Percentiles rank a stretch among this genome's conserved stretches.
Conservation (phyloP, 208 protist genomes). For the Tritrichomonas musculus region DNA sequence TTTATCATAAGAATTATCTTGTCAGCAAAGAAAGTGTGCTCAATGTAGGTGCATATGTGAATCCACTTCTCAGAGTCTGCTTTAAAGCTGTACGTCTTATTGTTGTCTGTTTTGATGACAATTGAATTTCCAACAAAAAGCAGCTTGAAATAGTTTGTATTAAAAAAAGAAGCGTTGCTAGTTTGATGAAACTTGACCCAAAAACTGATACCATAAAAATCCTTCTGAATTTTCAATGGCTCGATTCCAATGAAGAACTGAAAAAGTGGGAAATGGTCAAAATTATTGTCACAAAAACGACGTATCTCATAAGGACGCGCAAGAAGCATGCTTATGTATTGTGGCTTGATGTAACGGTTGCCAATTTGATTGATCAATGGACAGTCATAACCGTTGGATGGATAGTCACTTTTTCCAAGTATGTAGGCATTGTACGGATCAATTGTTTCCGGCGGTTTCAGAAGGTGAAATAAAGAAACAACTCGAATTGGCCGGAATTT, state of each 20-base stretch:
- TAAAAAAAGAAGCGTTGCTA: neutral
- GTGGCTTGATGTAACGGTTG: neutral
- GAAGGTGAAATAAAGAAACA: neutral
- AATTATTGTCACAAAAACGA: neutral
- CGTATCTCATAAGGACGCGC: neutral
- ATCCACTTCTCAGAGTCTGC: too few relatives aligned
- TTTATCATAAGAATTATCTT: too few relatives aligned
- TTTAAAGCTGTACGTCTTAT: too few relatives aligned
- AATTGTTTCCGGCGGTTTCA: neutral
- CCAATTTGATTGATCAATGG: conserved; percentile 12
- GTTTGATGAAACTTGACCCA: neutral
- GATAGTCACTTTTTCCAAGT: neutral
- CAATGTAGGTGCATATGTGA: too few relatives aligned
- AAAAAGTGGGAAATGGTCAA: neutral
- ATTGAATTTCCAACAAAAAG: too few relatives aligned
- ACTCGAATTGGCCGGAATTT: neutral
- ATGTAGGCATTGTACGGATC: conserved; percentile 17
- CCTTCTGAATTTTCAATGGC: neutral
- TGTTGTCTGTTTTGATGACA: too few relatives aligned
- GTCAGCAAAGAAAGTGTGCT: too few relatives aligned
- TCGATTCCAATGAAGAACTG: neutral
- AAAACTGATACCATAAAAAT: neutral
- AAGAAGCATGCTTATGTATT: neutral
- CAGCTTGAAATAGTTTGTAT: neutral
- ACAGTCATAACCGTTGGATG: neutral